Evolutionary conservation across 1,284 basidiomycete genomes (phyloP).

Genomic region (Cryptococcus hybrid): DNA sequence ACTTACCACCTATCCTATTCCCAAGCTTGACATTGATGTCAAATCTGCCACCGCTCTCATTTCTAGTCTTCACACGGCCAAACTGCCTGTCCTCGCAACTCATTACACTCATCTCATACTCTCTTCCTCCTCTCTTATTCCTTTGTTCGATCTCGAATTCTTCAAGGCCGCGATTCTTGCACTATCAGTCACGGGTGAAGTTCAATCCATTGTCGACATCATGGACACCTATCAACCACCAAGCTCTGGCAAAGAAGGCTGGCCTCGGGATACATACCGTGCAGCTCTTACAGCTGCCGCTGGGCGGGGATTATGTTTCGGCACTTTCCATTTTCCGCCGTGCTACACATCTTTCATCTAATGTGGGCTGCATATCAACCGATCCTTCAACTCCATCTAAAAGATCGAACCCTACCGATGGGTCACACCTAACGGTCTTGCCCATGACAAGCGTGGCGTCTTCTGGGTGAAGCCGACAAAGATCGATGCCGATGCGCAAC

Average conservation of each 20-base stretch:
- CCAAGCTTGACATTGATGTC: slow-evolving; percentile 9
- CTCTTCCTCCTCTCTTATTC: slow-evolving; percentile 2
- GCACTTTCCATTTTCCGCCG: slow-evolving; percentile 29
- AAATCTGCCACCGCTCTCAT: slow-evolving; percentile 26
- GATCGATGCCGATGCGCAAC: slow-evolving; percentile 11
- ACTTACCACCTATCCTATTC: not conserved
- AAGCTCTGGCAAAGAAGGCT: slow-evolving; percentile 15
- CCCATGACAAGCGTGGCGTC: slow-evolving; percentile 14
- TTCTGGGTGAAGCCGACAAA: slow-evolving; percentile 13
- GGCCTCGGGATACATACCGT: slow-evolving; percentile 26
- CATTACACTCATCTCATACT: slow-evolving; percentile 31
- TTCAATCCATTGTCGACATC: slow-evolving; percentile 11
- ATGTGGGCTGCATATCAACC: not conserved
- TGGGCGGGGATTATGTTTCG: slow-evolving; percentile 34
- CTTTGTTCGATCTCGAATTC: slow-evolving; percentile 17
- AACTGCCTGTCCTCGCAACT: slow-evolving; percentile 19
- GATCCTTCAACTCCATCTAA: not conserved
- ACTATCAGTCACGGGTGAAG: slow-evolving; percentile 18
- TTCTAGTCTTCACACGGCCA: slow-evolving; percentile 12
- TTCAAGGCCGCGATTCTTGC: slow-evolving; percentile 22
- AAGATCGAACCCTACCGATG: slow-evolving; percentile 7
- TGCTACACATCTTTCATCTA: slow-evolving; percentile 23
- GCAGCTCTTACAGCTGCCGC: slow-evolving; percentile 27
- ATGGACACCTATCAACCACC: slow-evolving; percentile 28
- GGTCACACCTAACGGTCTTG: slow-evolving; percentile 17